Percentiles rank a stretch among this genome's conserved stretches.
Evolutionary conservation across 257 asterid species (phyloP).

Genomic region (Verbena officinalis): DNA sequence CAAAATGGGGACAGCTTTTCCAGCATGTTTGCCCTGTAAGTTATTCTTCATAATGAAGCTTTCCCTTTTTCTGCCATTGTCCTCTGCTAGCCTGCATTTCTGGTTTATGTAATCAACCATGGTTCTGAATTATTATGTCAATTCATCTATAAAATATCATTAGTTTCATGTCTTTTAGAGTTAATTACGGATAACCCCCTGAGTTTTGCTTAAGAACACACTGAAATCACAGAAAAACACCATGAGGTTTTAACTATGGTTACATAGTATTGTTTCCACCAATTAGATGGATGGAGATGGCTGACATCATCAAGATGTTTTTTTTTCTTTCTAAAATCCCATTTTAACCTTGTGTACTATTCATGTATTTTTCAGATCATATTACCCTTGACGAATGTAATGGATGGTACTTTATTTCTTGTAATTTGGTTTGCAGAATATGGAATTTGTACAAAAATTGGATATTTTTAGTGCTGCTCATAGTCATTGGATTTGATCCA

Average conservation of each 20-base stretch:
- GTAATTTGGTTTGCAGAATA: constrained; percentile 35
- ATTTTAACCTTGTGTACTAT: too few species aligned
- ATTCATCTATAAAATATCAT: background rate
- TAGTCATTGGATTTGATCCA: constrained; percentile 60
- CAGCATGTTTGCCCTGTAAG: constrained; percentile 66
- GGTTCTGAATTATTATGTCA: background rate
- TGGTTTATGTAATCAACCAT: background rate
- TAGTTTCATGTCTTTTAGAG: background rate
- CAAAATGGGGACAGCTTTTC: constrained; percentile 27
- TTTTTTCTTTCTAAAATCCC: too few species aligned
- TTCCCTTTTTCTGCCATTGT: background rate
- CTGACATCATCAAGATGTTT: too few species aligned
- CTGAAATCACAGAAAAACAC: too few species aligned
- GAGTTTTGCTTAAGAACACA: too few species aligned
- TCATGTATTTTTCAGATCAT: too few species aligned
- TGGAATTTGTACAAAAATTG: constrained; percentile 55
- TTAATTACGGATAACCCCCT: too few species aligned
- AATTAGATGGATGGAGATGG: too few species aligned
- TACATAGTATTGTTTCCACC: too few species aligned
- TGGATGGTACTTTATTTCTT: too few species aligned
- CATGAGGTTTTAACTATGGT: too few species aligned
- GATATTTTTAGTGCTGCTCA: constrained; percentile 71
- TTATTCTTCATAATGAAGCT: background rate
- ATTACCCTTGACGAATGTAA: too few species aligned
- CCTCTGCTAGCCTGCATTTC: background rate